Evolutionary conservation across 768 basidiomycete species (phyloP), one percentile per base, ranked within the genome.

Genomic region (Lyophyllum atratum): DNA sequence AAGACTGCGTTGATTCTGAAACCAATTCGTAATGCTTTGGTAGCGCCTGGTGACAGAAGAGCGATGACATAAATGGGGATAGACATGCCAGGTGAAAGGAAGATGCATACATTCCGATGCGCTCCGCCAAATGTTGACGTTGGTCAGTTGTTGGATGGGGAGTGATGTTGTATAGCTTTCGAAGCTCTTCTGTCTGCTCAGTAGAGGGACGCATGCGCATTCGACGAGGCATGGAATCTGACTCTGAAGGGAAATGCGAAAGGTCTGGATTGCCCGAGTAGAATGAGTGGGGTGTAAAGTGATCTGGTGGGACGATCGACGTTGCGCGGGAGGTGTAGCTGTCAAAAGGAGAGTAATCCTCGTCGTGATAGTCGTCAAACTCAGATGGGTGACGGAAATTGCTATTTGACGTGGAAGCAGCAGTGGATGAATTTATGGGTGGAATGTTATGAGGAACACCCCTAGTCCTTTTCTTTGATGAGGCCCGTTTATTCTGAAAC

Each of bases 401-500:
- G 17, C 69, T 63, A 42, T 66, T 63, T 25, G 74, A 66, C 22
- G 75, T 68, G 22, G 72, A 70, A 46, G 76, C 66, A 54, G 72
- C 65, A 51, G 73, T 65, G 26, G 62, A 61, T 15, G 69, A 65
- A 63, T 67, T 76, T 65, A 70, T 70, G 66, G 58, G 74, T 56
- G 53, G 71, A 61, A 58, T 66, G 62, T 73, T 77, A 52, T 63
- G 64, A 47, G 67, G 64, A 59, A 67, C 64, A 39, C 62, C 52
- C 59, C 68, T 77, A 69, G 79, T 81, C 70, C 76, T 81, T 72
- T 92, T 92, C 80, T 90, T 92, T 64, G 83, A 85, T 12, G 89
- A 90, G 6, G 90, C 90, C 53, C 90, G 81, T 77, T 91, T 92
- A 69, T 92, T 92, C 74, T 92, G 90, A 72, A 92, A 92, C 87